phyloP scores from a whole-genome alignment of 1,139 yeast species.

The Scheffersomyces stambukii region DNA sequence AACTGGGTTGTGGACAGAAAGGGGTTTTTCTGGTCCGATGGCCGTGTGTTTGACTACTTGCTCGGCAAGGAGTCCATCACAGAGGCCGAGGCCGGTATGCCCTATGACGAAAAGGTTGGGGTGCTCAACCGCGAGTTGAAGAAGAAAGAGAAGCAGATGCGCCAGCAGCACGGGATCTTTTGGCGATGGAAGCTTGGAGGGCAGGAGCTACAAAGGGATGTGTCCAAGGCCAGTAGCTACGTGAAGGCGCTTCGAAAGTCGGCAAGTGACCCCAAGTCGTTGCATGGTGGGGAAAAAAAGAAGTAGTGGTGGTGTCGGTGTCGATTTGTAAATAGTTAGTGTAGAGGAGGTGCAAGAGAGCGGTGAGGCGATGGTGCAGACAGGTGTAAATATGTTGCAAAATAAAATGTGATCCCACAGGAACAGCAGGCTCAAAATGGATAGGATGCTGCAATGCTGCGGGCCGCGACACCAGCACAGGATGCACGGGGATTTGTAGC shows the following conservation, averaged over 20 bases:
- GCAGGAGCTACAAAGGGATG: constrained; percentile 30
- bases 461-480: no score
- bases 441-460: no score
- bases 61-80: constrained; percentile 76
- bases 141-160: constrained; percentile 35
- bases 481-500: no score
- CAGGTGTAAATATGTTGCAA: no score
- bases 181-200: constrained; percentile 39
- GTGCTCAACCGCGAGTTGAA: constrained; percentile 36
- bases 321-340: no score
- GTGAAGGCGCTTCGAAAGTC: constrained; percentile 11
- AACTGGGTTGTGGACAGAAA: constrained; percentile 82
- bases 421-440: no score
- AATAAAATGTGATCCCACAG: no score
- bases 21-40: constrained; percentile 91
- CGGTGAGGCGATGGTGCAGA: no score
- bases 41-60: constrained; percentile 73
- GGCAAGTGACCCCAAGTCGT: constrained; percentile 4
- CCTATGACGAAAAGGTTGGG: constrained; percentile 56
- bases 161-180: constrained; percentile 37
- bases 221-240: constrained; percentile 19
- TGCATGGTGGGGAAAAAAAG: background rate
- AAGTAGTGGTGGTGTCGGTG: constrained; percentile 1
- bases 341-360: no score
- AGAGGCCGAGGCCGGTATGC: constrained; percentile 72